Evolutionary conservation across 169 alveolate species (phyloP).

Genomic region (Plasmodium malariae): DNA sequence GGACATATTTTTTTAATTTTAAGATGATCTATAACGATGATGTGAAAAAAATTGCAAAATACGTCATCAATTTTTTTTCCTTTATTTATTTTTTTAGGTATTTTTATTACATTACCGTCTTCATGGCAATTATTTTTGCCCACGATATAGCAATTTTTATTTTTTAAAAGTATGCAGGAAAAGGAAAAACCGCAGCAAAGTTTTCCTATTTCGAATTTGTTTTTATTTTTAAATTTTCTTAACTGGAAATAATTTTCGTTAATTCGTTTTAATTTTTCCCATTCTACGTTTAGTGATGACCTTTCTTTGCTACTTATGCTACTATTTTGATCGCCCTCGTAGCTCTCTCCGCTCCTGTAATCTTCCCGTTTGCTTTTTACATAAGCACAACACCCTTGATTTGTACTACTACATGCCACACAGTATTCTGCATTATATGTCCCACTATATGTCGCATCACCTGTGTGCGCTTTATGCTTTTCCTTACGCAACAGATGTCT

Average conservation of each 20-base stretch:
- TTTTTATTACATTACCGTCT: not conserved
- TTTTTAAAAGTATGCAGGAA: slow-evolving; percentile 41
- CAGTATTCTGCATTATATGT: no score
- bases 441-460: no score
- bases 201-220: slow-evolving; percentile 23
- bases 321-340: no score
- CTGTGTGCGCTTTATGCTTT: no score
- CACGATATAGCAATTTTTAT: slow-evolving; percentile 35
- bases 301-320: no score
- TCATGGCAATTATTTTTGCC: slow-evolving; percentile 19
- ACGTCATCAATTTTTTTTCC: slow-evolving; percentile 55
- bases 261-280: not conserved
- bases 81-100: slow-evolving; percentile 33
- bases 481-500: no score
- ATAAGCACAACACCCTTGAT: no score
- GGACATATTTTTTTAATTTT: slow-evolving; percentile 34
- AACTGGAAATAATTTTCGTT: not conserved
- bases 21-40: slow-evolving; percentile 46
- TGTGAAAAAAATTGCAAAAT: slow-evolving; percentile 42
- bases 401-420: no score
- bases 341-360: no score
- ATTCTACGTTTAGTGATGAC: no score
- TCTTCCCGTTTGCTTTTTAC: no score
- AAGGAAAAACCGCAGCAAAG: slow-evolving; percentile 73
- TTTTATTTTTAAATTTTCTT: slow-evolving; percentile 5